Percentiles rank a stretch among this genome's conserved stretches.
Evolutionary conservation across 1,284 basidiomycete species (phyloP).

Genomic region (Ceratobasidium sp.): DNA sequence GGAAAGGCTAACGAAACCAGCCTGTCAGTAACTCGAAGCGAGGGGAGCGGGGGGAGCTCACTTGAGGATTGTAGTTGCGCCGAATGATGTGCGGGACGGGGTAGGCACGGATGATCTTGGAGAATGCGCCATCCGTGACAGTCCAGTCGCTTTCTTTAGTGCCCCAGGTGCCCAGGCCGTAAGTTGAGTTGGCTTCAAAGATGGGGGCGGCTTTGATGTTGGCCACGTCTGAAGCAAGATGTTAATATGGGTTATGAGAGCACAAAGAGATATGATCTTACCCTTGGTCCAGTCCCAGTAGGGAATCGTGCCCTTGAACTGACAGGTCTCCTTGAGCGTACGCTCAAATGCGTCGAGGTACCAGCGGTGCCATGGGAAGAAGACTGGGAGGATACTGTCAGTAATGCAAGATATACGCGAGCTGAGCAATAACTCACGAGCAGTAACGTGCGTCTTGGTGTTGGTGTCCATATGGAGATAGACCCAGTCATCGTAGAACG

Average conservation of each 20-base stretch:
- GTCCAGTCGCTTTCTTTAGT: conserved; percentile 4
- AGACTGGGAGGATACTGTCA: conserved; percentile 3
- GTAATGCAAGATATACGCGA: not conserved
- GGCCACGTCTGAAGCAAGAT: conserved; percentile 6
- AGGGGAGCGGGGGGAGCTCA: not conserved
- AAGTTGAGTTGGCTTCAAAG: conserved; percentile 25
- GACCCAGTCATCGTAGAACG: conserved; percentile 34
- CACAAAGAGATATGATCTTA: not conserved
- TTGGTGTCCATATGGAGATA: conserved; percentile 35
- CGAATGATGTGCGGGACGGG: conserved; percentile 42
- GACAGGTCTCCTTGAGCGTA: conserved; percentile 5
- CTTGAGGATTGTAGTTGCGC: conserved; percentile 39
- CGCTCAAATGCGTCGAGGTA: conserved; percentile 28
- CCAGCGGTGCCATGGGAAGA: conserved; percentile 32
- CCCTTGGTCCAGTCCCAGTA: conserved; percentile 31
- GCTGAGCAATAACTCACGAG: conserved; percentile 12
- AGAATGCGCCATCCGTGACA: conserved; percentile 45
- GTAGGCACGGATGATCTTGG: conserved; percentile 40
- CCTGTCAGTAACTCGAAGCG: not conserved
- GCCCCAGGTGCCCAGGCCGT: conserved; percentile 33
- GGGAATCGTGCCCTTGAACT: conserved; percentile 22
- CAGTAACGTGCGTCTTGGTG: conserved; percentile 19
- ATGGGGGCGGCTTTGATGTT: conserved; percentile 13
- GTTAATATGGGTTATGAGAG: not conserved
- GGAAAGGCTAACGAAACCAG: conserved; percentile 28